phyloP scores from a whole-genome alignment of 805 yeast genomes.

The Pichia paraexigua region DNA sequence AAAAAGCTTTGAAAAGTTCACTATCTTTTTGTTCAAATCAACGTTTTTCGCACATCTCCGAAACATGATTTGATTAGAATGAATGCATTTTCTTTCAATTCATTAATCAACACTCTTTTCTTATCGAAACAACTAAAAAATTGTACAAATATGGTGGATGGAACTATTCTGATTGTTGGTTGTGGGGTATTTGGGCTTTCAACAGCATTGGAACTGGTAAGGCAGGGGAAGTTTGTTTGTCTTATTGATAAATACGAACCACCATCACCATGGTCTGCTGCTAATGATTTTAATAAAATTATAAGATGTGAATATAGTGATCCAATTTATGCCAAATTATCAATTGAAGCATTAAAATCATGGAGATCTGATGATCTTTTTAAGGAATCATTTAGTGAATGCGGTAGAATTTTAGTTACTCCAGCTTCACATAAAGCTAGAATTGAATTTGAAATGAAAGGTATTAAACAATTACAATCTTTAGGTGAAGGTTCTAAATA shows the following conservation, averaged over 20 bases:
- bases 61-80: neutral
- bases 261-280: conserved; percentile 41
- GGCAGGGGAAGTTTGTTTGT: conserved; percentile 20
- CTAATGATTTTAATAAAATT: conserved; percentile 41
- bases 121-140: neutral
- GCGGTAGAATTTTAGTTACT: conserved; percentile 34
- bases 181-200: conserved; percentile 42
- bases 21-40: neutral
- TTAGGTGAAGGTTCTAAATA: conserved; percentile 23
- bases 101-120: neutral
- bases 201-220: conserved; percentile 30
- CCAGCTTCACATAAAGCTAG: conserved; percentile 28
- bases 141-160: neutral
- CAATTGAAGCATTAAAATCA: conserved; percentile 35
- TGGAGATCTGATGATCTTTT: conserved; percentile 32
- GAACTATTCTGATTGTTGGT: conserved; percentile 18
- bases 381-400: conserved; percentile 27
- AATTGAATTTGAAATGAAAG: conserved; percentile 29
- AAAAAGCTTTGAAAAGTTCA: neutral
- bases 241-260: conserved; percentile 34
- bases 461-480: conserved; percentile 26
- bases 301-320: conserved; percentile 41
- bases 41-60: neutral
- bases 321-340: conserved; percentile 30
- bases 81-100: neutral